A percentile compares a stretch with the other conserved stretches of the same genome.
phyloP scores from a whole-genome alignment of 305 asterid species.

The Ruellia speciosa region DNA sequence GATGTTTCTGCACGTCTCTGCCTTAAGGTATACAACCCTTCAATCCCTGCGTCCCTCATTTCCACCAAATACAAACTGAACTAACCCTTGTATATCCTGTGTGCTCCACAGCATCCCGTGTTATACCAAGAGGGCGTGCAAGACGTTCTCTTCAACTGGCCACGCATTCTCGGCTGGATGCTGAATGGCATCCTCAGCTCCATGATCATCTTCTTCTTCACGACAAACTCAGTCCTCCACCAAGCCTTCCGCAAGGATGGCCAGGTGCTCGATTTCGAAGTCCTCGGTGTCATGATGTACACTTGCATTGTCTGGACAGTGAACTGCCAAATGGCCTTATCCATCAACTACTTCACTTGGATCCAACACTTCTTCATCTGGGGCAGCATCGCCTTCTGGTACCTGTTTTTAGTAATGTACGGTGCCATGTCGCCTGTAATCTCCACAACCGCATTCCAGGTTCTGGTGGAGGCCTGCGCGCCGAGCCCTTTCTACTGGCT shows the following conservation, averaged over 20 bases:
- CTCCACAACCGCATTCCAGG: constrained; percentile 64
- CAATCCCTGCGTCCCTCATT: background rate
- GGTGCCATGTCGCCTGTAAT: constrained; percentile 51
- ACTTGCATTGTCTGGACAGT: constrained; percentile 87
- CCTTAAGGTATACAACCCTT: constrained; percentile 49
- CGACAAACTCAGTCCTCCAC: constrained; percentile 37
- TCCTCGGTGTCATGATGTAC: constrained; percentile 78
- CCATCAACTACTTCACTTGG: constrained; percentile 95
- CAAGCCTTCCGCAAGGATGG: constrained; percentile 78
- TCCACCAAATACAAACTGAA: background rate
- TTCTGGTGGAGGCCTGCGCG: constrained; percentile 73
- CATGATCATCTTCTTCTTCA: constrained; percentile 71
- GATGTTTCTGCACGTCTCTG: constrained; percentile 78
- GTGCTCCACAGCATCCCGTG: constrained; percentile 52
- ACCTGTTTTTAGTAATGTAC: constrained; percentile 51
- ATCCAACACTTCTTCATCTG: constrained; percentile 87
- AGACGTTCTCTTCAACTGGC: constrained; percentile 81
- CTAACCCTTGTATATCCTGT: constrained; percentile 5
- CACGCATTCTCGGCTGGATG: constrained; percentile 83
- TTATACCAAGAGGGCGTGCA: constrained; percentile 69
- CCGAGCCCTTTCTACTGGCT: constrained; percentile 82
- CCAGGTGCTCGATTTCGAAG: constrained; percentile 54
- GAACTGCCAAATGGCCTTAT: constrained; percentile 87
- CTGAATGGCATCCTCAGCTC: constrained; percentile 63
- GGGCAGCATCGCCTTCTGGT: constrained; percentile 88